Conservation (phyloP, 306 rosid species). For the Purshia tridentata region DNA sequence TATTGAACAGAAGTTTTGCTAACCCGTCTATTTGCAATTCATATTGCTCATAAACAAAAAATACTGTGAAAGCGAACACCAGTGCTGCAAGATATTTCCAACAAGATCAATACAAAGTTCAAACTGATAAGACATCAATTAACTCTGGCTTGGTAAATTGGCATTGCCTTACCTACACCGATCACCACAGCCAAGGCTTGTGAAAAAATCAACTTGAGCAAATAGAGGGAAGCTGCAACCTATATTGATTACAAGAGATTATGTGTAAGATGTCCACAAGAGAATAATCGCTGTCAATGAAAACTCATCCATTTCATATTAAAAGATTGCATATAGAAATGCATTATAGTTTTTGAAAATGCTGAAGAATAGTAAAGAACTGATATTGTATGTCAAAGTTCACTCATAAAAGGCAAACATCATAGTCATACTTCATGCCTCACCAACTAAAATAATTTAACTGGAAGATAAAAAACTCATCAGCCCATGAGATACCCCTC, state of each 20-base stretch:
- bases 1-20: slow-evolving; percentile 28
- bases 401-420: neutral
- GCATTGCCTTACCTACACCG: slow-evolving; percentile 57
- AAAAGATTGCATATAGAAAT: neutral
- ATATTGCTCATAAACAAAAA: slow-evolving; percentile 80
- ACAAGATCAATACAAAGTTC: neutral
- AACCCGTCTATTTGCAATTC: slow-evolving; percentile 64
- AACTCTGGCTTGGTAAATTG: slow-evolving; percentile 15
- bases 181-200: slow-evolving; percentile 40
- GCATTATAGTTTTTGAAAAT: no score
- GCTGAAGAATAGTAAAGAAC: no score
- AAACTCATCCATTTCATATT: neutral
- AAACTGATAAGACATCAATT: neutral
- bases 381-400: neutral
- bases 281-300: neutral
- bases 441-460: neutral
- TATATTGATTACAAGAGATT: slow-evolving; percentile 25
- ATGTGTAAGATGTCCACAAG: neutral
- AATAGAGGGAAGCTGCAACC: slow-evolving; percentile 49
- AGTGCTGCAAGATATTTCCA: slow-evolving; percentile 46
- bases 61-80: slow-evolving; percentile 61
- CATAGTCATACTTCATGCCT: neutral
- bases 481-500: no score
- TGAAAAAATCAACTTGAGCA: slow-evolving; percentile 53
- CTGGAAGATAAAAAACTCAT: no score